Conservation (phyloP, 2,329 filamentous ascomycete genomes). For the Neonectria punicea region DNA sequence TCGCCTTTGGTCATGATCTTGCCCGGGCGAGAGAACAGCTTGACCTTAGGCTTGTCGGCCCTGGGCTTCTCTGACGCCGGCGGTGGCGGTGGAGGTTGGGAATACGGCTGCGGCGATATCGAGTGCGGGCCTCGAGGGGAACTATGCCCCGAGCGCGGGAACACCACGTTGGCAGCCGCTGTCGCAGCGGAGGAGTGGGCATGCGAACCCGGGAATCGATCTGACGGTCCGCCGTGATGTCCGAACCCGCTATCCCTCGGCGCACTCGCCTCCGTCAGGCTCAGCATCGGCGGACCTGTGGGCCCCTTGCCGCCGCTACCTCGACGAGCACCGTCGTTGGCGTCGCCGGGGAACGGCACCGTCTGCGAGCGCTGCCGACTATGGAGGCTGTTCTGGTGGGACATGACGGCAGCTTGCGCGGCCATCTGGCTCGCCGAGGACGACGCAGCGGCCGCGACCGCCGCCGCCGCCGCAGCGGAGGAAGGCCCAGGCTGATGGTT, state of each 20-base stretch:
- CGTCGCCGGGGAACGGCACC: constrained; percentile 66
- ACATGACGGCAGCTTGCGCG: constrained; percentile 80
- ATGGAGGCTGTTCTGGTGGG: constrained; percentile 63
- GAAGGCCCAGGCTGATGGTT: constrained; percentile 45
- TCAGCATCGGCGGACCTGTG: constrained; percentile 70
- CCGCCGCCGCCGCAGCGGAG: constrained; percentile 47
- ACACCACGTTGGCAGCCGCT: constrained; percentile 77
- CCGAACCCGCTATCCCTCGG: constrained; percentile 67
- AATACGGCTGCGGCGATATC: constrained; percentile 47
- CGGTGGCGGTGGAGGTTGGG: constrained; percentile 54
- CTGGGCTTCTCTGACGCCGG: constrained; percentile 68
- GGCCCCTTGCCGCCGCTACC: constrained; percentile 60
- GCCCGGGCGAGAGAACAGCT: constrained; percentile 81
- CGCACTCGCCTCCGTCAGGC: constrained; percentile 72
- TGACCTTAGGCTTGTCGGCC: constrained; percentile 80
- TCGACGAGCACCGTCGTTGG: constrained; percentile 57
- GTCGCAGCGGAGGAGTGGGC: constrained; percentile 72
- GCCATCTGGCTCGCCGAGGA: constrained; percentile 79
- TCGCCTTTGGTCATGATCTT: constrained; percentile 79
- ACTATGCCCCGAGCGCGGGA: constrained; percentile 70
- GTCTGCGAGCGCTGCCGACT: constrained; percentile 79
- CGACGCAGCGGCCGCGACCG: constrained; percentile 49
- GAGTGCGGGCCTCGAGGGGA: constrained; percentile 58
- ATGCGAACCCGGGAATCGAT: constrained; percentile 61
- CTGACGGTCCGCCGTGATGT: constrained; percentile 59